Conservation (phyloP, 2,329 filamentous ascomycete genomes). For the Emericellopsis cladophorae region DNA sequence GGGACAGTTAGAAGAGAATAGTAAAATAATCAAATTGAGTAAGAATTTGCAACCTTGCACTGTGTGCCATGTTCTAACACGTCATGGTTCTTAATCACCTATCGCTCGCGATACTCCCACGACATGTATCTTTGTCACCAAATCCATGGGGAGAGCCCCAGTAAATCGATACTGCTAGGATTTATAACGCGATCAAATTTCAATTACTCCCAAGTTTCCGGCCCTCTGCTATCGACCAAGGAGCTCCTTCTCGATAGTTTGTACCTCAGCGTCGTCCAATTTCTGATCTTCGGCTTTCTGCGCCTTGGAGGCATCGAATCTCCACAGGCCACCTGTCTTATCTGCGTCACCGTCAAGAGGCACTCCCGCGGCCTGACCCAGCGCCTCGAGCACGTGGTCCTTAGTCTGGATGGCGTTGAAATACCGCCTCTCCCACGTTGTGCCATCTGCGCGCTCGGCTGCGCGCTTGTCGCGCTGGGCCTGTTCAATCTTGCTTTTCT, state of each 20-base stretch:
- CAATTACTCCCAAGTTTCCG: not conserved
- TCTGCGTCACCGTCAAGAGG: constrained; percentile 39
- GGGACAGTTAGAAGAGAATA: too few relatives aligned
- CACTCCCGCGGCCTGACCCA: constrained; percentile 34
- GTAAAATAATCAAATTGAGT: too few relatives aligned
- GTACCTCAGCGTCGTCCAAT: constrained; percentile 24
- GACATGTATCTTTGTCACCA: too few relatives aligned
- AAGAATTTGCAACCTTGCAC: too few relatives aligned
- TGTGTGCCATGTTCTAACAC: too few relatives aligned
- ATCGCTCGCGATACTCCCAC: too few relatives aligned
- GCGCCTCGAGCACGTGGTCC: constrained; percentile 29
- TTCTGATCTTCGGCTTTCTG: constrained; percentile 20
- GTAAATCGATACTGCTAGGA: too few relatives aligned
- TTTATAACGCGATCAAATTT: too few relatives aligned
- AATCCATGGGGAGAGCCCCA: too few relatives aligned
- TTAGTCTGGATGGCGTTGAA: constrained; percentile 45
- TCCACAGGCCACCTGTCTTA: constrained; percentile 49
- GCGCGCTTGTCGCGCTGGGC: constrained; percentile 65
- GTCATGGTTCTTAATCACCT: too few relatives aligned
- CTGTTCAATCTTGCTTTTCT: constrained; percentile 86
- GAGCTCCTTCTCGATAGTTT: constrained; percentile 30
- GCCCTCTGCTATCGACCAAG: constrained; percentile 9
- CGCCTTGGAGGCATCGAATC: constrained; percentile 38
- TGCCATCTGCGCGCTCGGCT: constrained; percentile 61
- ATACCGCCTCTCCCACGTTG: constrained; percentile 72